A percentile compares a stretch with the other conserved stretches of the same genome.
Conservation (phyloP, 1,284 basidiomycete species). For the Exsudoporus floridanus region DNA sequence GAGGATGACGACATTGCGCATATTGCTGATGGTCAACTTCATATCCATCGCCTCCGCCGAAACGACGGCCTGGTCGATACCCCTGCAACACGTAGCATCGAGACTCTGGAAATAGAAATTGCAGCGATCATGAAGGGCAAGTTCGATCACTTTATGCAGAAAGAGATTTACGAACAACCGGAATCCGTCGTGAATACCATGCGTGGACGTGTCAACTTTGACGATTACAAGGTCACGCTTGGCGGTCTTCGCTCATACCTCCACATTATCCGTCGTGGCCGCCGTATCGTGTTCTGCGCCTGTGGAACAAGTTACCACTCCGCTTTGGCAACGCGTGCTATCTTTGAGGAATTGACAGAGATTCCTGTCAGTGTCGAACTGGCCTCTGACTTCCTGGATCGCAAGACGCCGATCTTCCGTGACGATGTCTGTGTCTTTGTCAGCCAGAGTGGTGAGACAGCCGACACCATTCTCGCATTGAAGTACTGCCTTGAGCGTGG, state of each 20-base stretch:
- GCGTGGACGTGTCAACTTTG: conserved; percentile 99
- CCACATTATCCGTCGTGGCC: conserved; percentile 91
- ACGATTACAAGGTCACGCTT: conserved; percentile 86
- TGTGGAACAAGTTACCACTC: conserved; percentile 99
- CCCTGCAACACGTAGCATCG: conserved; percentile 89
- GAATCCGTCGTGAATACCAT: conserved; percentile 99
- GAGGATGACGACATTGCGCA: conserved; percentile 99
- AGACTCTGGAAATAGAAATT: conserved; percentile 98
- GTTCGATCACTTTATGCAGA: conserved; percentile 99
- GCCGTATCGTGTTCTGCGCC: conserved; percentile 95
- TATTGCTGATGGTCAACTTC: conserved; percentile 94
- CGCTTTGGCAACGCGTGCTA: conserved; percentile 94
- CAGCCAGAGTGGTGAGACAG: conserved; percentile 98
- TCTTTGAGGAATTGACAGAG: conserved; percentile 99
- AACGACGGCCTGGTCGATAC: conserved; percentile 61
- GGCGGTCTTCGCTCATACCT: conserved; percentile 96
- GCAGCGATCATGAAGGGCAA: conserved; percentile 99
- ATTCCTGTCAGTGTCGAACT: conserved; percentile 98
- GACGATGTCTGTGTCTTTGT: conserved; percentile 98
- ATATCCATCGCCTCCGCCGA: conserved; percentile 97
- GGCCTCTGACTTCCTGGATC: conserved; percentile 97
- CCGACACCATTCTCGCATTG: conserved; percentile 95
- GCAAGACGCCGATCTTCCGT: conserved; percentile 99
- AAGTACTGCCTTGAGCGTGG: conserved; percentile 97
- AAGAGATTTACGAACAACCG: conserved; percentile 99